Conservation (phyloP, 345 rosid species). For the Moricandia moricandioides region DNA sequence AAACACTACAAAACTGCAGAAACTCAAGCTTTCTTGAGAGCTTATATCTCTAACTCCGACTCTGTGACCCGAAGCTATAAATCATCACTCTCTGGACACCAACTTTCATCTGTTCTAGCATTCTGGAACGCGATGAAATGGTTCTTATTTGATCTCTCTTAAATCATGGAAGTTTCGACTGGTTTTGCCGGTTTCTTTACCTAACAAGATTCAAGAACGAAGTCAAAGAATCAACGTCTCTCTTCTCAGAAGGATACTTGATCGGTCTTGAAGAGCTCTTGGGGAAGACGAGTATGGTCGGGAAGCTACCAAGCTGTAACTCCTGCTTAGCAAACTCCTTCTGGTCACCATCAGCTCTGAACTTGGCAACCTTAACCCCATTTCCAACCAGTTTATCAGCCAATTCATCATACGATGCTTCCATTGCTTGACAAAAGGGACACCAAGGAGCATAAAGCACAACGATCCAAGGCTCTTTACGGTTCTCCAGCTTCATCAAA, state of each 20-base stretch:
- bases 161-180: too few species aligned
- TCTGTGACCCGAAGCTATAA: too few species aligned
- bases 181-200: constrained; percentile 20
- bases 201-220: constrained; percentile 75
- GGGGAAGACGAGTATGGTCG: constrained; percentile 81
- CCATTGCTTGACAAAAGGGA: constrained; percentile 82
- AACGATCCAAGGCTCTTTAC: constrained; percentile 83
- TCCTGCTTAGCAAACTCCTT: constrained; percentile 71
- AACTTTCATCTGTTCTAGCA: too few species aligned
- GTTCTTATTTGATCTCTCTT: too few species aligned
- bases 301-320: constrained; percentile 58
- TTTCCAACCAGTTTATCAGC: constrained; percentile 67
- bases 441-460: constrained; percentile 98
- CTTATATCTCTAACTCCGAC: too few species aligned
- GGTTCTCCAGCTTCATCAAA: constrained; percentile 56
- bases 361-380: constrained; percentile 84
- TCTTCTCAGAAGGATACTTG: constrained; percentile 84
- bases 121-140: too few species aligned
- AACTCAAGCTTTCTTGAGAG: too few species aligned
- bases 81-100: too few species aligned
- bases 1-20: too few species aligned
- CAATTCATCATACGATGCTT: constrained; percentile 65
- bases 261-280: constrained; percentile 65
- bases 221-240: constrained; percentile 87
- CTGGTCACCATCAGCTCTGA: constrained; percentile 84